Percentiles rank a stretch among this genome's conserved stretches.
Evolutionary conservation across 176 grass and related monocot genomes (phyloP).

Genomic region (Musa itinerans): DNA sequence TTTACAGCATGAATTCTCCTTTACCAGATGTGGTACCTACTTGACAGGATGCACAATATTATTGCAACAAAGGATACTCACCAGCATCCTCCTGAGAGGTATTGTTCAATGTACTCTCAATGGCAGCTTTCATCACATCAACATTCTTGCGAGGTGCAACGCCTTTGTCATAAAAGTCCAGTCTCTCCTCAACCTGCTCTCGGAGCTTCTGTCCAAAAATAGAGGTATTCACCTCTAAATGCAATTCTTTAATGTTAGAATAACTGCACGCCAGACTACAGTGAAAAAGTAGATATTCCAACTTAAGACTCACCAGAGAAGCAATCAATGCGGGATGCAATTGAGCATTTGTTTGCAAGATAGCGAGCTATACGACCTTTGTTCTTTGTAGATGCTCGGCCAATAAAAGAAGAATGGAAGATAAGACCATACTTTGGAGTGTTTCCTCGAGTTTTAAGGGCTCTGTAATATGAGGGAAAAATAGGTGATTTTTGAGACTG

Average conservation of each 20-base stretch:
- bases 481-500: too few species aligned
- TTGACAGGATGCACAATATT: background rate
- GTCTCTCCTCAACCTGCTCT: conserved; percentile 91
- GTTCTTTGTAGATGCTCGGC: conserved; percentile 76
- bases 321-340: conserved; percentile 96
- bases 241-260: background rate
- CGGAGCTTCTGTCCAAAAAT: conserved; percentile 78
- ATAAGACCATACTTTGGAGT: conserved; percentile 95
- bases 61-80: background rate
- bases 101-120: conserved; percentile 36
- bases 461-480: conserved; percentile 27
- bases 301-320: conserved; percentile 53
- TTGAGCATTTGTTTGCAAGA: conserved; percentile 93
- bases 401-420: conserved; percentile 98
- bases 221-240: conserved; percentile 49
- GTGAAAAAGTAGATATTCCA: background rate
- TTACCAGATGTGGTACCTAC: too few species aligned
- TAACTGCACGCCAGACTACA: background rate
- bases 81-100: conserved; percentile 27
- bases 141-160: conserved; percentile 84
- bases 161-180: conserved; percentile 94
- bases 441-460: conserved; percentile 78
- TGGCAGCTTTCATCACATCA: conserved; percentile 88
- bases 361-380: conserved; percentile 97
- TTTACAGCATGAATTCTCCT: too few species aligned